phyloP scores from a whole-genome alignment of 2,329 filamentous ascomycete genomes.

The Fusarium sp. region DNA sequence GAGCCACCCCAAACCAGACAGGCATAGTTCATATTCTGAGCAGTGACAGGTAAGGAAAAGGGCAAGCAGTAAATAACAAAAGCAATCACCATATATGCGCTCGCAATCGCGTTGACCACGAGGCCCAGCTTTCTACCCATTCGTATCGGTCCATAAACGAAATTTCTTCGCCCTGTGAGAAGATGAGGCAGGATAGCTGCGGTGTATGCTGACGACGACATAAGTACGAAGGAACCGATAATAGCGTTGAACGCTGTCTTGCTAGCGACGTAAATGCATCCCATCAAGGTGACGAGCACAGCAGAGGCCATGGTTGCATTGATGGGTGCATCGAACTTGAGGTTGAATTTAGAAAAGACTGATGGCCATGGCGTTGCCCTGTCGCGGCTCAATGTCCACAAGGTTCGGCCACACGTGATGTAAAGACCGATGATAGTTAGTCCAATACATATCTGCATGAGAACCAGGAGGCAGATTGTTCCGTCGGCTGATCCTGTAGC shows the following conservation, averaged over 20 bases:
- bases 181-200: neutral
- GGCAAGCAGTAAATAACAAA: neutral
- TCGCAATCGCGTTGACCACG: rapidly evolving
- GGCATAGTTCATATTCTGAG: neutral
- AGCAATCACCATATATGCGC: neutral
- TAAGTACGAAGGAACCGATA: neutral
- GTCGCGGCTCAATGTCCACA: neutral
- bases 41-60: neutral
- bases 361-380: neutral
- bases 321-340: neutral
- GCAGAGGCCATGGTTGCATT: neutral
- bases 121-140: neutral
- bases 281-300: neutral
- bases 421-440: neutral
- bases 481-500: neutral
- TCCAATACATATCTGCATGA: neutral
- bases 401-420: neutral
- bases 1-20: neutral
- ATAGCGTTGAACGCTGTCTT: neutral
- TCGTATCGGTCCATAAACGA: neutral
- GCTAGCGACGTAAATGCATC: neutral
- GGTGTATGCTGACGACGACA: neutral
- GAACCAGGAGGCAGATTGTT: neutral
- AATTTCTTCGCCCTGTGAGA: neutral
- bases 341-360: neutral